Evolutionary conservation across 208 protist species (phyloP), one percentile per base, ranked within the genome.

Genomic region (Endotrypanum monterogeii): DNA sequence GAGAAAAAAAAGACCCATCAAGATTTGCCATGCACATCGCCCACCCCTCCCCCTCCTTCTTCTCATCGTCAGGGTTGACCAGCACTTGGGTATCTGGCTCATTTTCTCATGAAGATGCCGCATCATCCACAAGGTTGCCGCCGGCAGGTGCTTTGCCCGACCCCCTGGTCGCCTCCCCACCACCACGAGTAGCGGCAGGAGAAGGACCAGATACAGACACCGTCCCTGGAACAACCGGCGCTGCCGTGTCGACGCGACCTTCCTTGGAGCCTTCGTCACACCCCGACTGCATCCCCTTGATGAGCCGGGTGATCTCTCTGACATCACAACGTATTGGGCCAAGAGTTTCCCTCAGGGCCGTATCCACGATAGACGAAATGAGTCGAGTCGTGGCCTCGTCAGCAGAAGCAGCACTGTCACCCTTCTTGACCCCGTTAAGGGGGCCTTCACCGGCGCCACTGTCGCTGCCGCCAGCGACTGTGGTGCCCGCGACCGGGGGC

Each of bases 371-470:
- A 14, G n/a, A 37, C 12, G 63, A 14, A 28, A 68, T 54, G 16
- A 68, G 63, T 23, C 6, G 41, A 46, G 63, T 28, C 46, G 63
- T 55, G 1, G 28, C 46, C 25, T 56, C n/a, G 63, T 68, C 63
- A 25, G 52, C 8, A 30, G 23, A 39, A 25, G 25, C 30, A 37
- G 25, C 57, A 62, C 63, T 25, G 9, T 44, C 63, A 39, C 41
- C 4, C 9, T 0, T n/a, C 58, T 44, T 23, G 35, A 25, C 61
- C 25, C 25, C 23, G n/a, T 39, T 41, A n/a, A 23, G 23, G 16
- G n/a, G 23, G 2, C 41, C 41, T 8, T 46, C 35, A 23, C n/a
- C 41, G 30, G 25, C 20, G 41, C 1, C 61, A 11, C 8, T 23
- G 39, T 68, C 63, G 63, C 46, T 28, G 20, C 28, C 63, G 63